Evolutionary conservation across 108 stramenopile species (phyloP).

Genomic region (Conticribra guillardii): DNA sequence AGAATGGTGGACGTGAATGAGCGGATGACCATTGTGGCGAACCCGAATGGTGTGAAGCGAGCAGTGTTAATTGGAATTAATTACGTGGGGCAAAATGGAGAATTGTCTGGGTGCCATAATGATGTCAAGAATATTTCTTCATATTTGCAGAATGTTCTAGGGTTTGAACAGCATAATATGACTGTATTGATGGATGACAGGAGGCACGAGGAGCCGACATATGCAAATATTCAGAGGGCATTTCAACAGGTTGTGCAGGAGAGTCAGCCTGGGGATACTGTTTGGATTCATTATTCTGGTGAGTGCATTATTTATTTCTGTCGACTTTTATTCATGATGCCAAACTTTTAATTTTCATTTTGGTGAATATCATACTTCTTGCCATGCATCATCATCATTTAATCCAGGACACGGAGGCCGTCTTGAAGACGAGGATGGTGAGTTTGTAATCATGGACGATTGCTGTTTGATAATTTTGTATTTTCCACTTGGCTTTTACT

Average conservation of each 20-base stretch:
- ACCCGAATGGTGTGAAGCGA: constrained; percentile 50
- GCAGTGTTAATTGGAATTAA: constrained; percentile 77
- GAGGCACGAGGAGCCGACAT: constrained; percentile 57
- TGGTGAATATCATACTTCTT: neutral
- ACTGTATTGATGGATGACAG: constrained; percentile 74
- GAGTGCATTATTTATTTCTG: constrained; percentile 5
- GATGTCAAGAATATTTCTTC: constrained; percentile 63
- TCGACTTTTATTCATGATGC: no score
- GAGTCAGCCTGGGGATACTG: constrained; percentile 63
- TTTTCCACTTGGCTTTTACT: no score
- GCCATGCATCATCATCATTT: neutral
- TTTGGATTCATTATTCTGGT: constrained; percentile 73
- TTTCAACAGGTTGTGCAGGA: constrained; percentile 55
- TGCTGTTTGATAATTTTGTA: no score
- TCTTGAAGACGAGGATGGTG: constrained; percentile 49
- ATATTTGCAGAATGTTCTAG: constrained; percentile 47
- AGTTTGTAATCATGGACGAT: no score
- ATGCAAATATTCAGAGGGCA: constrained; percentile 63
- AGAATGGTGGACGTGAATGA: constrained; percentile 58
- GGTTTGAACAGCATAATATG: constrained; percentile 37
- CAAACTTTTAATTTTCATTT: no score
- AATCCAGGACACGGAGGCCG: constrained; percentile 62
- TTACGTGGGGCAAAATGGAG: constrained; percentile 65
- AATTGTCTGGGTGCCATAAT: constrained; percentile 71
- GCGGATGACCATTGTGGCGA: constrained; percentile 54